A percentile compares a stretch with the other conserved stretches of the same genome.
Evolutionary conservation across 176 grass and related monocot species (phyloP).

Genomic region (Sorghum bicolor): DNA sequence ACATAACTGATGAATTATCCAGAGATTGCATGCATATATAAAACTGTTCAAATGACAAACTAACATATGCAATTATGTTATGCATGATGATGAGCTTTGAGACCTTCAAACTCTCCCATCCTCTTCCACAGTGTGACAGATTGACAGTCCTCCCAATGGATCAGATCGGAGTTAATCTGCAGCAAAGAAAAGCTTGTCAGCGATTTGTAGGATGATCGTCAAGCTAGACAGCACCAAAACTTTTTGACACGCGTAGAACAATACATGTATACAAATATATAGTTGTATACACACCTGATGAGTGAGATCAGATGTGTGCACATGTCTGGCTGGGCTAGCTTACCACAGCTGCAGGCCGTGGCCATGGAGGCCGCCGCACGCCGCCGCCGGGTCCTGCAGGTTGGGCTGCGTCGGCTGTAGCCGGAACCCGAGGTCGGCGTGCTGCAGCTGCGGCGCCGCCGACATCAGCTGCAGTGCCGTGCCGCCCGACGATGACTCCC

Average conservation of each 20-base stretch:
- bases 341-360: conserved; percentile 86
- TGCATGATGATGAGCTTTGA: neutral
- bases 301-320: conserved; percentile 34
- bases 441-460: conserved; percentile 43
- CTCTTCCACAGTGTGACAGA: neutral
- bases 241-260: neutral
- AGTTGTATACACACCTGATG: conserved; percentile 26
- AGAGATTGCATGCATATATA: neutral
- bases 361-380: conserved; percentile 48
- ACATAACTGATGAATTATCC: neutral
- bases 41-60: neutral
- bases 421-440: conserved; percentile 39
- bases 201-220: neutral
- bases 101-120: neutral
- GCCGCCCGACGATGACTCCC: conserved; percentile 54
- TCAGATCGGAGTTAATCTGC: neutral
- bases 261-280: neutral
- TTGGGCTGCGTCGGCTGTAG: conserved; percentile 87
- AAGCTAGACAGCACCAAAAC: neutral
- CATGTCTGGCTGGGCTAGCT: conserved; percentile 3
- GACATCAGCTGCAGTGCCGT: conserved; percentile 64
- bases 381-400: conserved; percentile 59
- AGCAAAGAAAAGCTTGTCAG: neutral
- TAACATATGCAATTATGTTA: neutral
- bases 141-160: neutral